These are phyloP conservation scores for Penicillium salamii DNA, from an alignment of 495 filamentous ascomycete species.

Conservation along the genomic window DNA sequence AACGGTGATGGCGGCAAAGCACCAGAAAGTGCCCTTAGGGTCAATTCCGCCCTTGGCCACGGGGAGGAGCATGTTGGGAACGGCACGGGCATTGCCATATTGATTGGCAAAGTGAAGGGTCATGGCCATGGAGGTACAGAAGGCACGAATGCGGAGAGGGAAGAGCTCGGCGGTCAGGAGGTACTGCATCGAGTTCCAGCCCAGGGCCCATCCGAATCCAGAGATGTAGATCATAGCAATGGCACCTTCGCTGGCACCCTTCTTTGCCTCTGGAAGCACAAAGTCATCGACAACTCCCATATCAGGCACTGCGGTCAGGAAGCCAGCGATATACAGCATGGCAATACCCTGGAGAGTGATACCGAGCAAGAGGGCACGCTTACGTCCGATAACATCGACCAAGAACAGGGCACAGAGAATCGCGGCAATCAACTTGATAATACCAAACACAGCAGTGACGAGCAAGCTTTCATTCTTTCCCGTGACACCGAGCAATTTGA, in stretches of 20 bases:
- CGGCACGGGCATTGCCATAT: slow-evolving; percentile 60
- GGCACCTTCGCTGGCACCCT: slow-evolving; percentile 48
- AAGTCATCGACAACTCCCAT: slow-evolving; percentile 36
- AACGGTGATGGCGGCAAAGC: slow-evolving; percentile 60
- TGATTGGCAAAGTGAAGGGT: slow-evolving; percentile 70
- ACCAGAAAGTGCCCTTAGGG: slow-evolving; percentile 63
- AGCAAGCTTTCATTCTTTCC: slow-evolving; percentile 61
- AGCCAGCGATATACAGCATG: slow-evolving; percentile 68
- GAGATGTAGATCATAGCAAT: slow-evolving; percentile 67
- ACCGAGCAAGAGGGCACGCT: slow-evolving; percentile 62
- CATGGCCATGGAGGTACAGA: slow-evolving; percentile 43
- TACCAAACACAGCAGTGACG: slow-evolving; percentile 66
- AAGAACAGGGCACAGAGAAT: slow-evolving; percentile 67
- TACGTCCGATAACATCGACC: slow-evolving; percentile 71
- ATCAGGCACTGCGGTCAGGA: slow-evolving; percentile 54
- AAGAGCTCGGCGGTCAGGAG: slow-evolving; percentile 74
- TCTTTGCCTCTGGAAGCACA: slow-evolving; percentile 26
- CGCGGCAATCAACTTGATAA: slow-evolving; percentile 64
- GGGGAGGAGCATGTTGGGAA: slow-evolving; percentile 54
- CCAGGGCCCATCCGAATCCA: slow-evolving; percentile 67
- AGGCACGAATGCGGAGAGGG: slow-evolving; percentile 53
- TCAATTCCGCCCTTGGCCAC: slow-evolving; percentile 43
- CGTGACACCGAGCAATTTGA: slow-evolving; percentile 60
- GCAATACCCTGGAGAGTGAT: slow-evolving; percentile 60
- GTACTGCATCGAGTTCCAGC: slow-evolving; percentile 76